A percentile compares a stretch with the other conserved stretches of the same genome.
Conservation (phyloP, 2,329 filamentous ascomycete genomes). For the Alternaria consortialis region DNA sequence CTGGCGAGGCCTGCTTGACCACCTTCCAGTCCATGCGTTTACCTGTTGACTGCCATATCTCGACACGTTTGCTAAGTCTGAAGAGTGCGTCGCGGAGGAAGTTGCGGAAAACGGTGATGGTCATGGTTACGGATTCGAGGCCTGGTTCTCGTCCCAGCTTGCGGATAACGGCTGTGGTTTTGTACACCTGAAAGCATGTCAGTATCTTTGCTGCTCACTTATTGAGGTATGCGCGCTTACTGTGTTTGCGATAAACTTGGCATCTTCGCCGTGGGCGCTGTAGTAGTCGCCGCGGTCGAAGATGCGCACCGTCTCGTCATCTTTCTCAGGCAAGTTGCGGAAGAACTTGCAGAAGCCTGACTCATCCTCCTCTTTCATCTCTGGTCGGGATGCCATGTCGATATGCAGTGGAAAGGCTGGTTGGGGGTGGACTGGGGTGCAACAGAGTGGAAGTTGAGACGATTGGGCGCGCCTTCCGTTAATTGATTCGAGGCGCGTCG, state of each 20-base stretch:
- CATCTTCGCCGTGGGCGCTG: constrained; percentile 89
- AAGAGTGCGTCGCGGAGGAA: constrained; percentile 95
- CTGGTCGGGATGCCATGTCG: constrained; percentile 64
- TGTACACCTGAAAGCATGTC: constrained; percentile 74
- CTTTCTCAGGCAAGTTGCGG: constrained; percentile 78
- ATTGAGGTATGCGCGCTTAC: constrained; percentile 55
- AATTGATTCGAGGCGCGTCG: constrained; percentile 14
- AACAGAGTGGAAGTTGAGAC: not conserved
- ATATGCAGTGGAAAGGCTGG: not conserved
- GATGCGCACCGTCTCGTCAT: constrained; percentile 81
- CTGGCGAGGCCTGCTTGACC: constrained; percentile 87
- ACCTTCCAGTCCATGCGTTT: constrained; percentile 89
- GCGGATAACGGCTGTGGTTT: constrained; percentile 93
- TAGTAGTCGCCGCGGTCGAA: constrained; percentile 97
- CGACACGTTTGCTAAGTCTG: constrained; percentile 86
- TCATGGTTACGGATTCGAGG: constrained; percentile 93
- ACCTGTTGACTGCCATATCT: constrained; percentile 83
- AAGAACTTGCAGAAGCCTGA: constrained; percentile 96
- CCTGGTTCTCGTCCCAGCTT: constrained; percentile 87
- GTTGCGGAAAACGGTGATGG: constrained; percentile 91
- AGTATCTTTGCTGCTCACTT: not conserved
- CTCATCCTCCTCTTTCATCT: constrained; percentile 87
- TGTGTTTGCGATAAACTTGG: constrained; percentile 81
- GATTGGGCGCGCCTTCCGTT: constrained; percentile 11
- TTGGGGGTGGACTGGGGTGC: not conserved